phyloP scores from a whole-genome alignment of 2,329 filamentous ascomycete species.

The Colletotrichum sp. region DNA sequence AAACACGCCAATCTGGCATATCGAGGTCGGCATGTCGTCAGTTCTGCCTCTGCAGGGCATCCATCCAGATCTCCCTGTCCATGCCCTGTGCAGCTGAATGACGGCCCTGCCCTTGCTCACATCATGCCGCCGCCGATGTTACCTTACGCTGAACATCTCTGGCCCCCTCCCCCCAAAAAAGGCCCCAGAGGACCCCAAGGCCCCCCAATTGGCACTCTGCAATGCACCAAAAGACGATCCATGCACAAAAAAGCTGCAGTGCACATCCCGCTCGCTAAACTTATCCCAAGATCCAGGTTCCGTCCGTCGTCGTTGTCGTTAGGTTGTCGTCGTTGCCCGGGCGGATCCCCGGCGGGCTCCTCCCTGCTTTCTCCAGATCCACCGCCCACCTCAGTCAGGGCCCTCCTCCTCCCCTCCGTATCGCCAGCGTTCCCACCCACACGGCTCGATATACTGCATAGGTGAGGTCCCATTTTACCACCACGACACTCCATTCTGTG shows the following conservation, averaged over 20 bases:
- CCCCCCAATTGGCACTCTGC: neutral
- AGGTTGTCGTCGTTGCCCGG: neutral
- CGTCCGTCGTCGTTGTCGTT: neutral
- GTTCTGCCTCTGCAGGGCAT: neutral
- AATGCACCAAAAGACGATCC: neutral
- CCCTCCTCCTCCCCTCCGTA: neutral
- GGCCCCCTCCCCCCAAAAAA: neutral
- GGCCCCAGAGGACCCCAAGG: neutral
- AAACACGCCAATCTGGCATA: neutral
- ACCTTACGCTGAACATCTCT: neutral
- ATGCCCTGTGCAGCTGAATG: neutral
- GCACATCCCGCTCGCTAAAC: conserved; percentile 3
- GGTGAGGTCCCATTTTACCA: too few relatives aligned
- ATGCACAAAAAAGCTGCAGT: conserved; percentile 3
- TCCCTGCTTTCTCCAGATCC: neutral
- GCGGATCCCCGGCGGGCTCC: neutral
- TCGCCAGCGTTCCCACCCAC: neutral
- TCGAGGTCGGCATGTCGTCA: neutral
- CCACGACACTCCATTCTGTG: neutral
- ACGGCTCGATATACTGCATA: neutral
- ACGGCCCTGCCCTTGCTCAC: neutral
- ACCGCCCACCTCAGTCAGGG: neutral
- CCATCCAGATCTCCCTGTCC: neutral
- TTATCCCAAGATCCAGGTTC: neutral
- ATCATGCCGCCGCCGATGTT: neutral